Evolutionary conservation across 768 basidiomycete species (phyloP), one percentile per base, ranked within the genome.

Genomic region (Lactarius psammicola): DNA sequence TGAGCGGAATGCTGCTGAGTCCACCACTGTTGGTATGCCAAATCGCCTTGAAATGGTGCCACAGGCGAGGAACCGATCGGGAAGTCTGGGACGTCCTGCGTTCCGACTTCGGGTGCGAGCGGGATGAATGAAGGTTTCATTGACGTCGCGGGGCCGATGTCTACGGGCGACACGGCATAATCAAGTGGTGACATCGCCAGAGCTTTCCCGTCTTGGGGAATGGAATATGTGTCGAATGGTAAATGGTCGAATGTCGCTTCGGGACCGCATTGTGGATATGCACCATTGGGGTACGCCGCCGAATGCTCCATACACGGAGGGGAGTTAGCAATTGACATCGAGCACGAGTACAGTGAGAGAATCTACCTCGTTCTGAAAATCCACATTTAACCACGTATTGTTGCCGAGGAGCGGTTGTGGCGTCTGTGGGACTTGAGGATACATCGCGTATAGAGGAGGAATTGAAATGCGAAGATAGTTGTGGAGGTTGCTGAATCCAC

Each of bases 351-450:
- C 7, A 3, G 30, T 26, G 40, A 33, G 10, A 11, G 20, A 51
- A 23, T 56, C 1, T 62, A 66, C 65, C 56, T 42, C 55, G 34
- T 38, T 9, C 38, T 61, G 13, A 11, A 31, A 30, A 18, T 5
- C 44, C n/a, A 20, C 2, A 10, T 31, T 33, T 30, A 18, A 23
- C 10, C 30, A 18, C 20, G 10, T 7, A n/a, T 20, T 15, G 23
- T 15, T 51, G 34, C n/a, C 8, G 51, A 57, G 5, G 36, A 10
- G 11, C 51, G 23, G 23, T n/a, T n/a, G n/a, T n/a, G n/a, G n/a
- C n/a, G n/a, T n/a, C 56, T 44, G 18, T 23, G 42, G 7, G 40
- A 11, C 49, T n/a, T 33, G 34, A 2, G 55, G 33, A 18, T 38
- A n/a, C 64, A 65, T 65, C 3, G 44, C 4, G 36, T 6, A 1